Base-by-base conservation (phyloP, 2,329 filamentous ascomycete species). In the Gnomoniopsis sp. region DNA sequence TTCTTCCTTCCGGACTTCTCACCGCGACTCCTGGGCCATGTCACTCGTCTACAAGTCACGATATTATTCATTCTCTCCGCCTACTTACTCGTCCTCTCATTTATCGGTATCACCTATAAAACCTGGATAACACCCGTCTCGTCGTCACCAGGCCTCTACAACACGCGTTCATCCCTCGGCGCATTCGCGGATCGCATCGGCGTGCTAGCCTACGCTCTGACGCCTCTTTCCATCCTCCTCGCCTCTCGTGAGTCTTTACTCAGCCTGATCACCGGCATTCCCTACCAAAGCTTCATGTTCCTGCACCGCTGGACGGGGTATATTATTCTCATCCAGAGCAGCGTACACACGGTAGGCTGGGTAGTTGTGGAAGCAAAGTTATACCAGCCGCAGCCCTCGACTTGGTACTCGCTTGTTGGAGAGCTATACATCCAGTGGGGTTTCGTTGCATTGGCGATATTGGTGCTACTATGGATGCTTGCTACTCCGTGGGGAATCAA, bases 231-330 rank as follows among this genome's bases (percentile, higher is more conserved):
- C 0, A 74, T 92, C 33, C 72, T 89, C 50, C 78, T 92, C 14
- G 79, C 83, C n/a, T 86, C 78, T 58, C 80, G 89, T 44, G 89
- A 92, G 68, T 89, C 86, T 0, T 75, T 91, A 2, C 79, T 92
- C 3, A 88, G 85, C 0, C 69, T 89, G 15, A 70, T 90, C 51
- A 92, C 88, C 0, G 89, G 89, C 1, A 77, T 92, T 0, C 88
- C 89, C 0, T 90, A 91, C 66, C 88, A 91, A 65, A 84, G 82
- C 66, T 91, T 92, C 78, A 87, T 89, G 71, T 92, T 92, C 67
- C 74, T 92, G 21, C 89, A 91, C 70, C 85, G 88, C 34, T 92
- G 89, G 89, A 75, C 87, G 0, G 89, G 89, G 7, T 88, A 88
- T 62, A 79, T 92, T 66, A 90, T 93, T 63, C 82, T 90, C 55